These are phyloP conservation scores for Rhynchosporium agropyri DNA, from an alignment of 2,329 filamentous ascomycete genomes.

Conservation along the genomic window DNA sequence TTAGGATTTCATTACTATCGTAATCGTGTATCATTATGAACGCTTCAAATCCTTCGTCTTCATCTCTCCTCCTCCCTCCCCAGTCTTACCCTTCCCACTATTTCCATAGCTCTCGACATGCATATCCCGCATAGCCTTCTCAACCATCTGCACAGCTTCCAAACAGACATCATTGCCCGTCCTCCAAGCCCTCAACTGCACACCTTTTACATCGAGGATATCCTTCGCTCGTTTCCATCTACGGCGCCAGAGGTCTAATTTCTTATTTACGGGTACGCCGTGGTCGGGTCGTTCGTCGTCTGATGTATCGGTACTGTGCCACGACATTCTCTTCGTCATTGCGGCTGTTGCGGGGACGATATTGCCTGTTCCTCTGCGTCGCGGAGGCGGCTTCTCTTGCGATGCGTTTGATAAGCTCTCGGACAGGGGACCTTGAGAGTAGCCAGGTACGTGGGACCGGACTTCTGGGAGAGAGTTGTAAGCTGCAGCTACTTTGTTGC, in stretches of 20 bases:
- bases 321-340: slow-evolving; percentile 32
- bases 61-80: slow-evolving; percentile 38
- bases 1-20: not conserved
- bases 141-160: slow-evolving; percentile 67
- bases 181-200: slow-evolving; percentile 73
- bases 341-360: slow-evolving; percentile 9
- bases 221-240: slow-evolving; percentile 67
- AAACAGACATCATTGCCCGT: slow-evolving; percentile 69
- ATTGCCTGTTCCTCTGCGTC: slow-evolving; percentile 27
- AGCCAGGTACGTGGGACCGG: slow-evolving; percentile 38
- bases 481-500: slow-evolving; percentile 38
- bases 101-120: slow-evolving; percentile 41
- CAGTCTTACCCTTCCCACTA: slow-evolving; percentile 37
- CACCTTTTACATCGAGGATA: slow-evolving; percentile 63
- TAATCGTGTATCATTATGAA: slow-evolving; percentile 13
- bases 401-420: slow-evolving; percentile 21
- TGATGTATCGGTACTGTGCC: slow-evolving; percentile 35
- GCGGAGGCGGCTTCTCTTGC: slow-evolving; percentile 30
- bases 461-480: slow-evolving; percentile 42
- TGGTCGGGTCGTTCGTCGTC: slow-evolving; percentile 37
- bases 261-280: slow-evolving; percentile 56
- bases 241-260: slow-evolving; percentile 72
- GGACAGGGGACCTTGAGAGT: slow-evolving; percentile 15
- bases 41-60: slow-evolving; percentile 43
- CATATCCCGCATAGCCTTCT: slow-evolving; percentile 54